These are phyloP conservation scores for Magnolia changhungtana DNA, from an alignment of 164 flowering plant genomes.

Conservation along the genomic window DNA sequence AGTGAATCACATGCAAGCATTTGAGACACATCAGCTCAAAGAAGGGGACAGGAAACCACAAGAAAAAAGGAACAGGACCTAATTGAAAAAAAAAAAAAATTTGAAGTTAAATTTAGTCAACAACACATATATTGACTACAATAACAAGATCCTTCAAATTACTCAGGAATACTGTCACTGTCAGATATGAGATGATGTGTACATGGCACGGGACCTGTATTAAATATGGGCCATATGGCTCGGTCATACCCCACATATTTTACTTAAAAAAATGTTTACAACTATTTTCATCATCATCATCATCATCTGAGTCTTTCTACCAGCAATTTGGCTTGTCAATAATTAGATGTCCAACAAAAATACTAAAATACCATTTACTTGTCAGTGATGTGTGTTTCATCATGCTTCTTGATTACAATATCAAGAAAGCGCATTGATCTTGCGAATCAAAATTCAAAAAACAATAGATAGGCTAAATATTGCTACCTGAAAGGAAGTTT, in stretches of 20 bases:
- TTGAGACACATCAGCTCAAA: background rate
- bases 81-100: background rate
- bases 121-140: background rate
- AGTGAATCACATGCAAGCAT: background rate
- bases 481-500: slow-evolving; percentile 70
- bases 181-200: background rate
- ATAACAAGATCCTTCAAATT: background rate
- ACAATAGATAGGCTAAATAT: background rate
- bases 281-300: too few species aligned
- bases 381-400: background rate
- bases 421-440: background rate
- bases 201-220: background rate
- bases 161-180: too few species aligned
- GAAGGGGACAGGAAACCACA: background rate
- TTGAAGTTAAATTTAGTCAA: background rate
- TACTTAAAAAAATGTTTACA: too few species aligned
- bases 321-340: too few species aligned
- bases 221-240: too few species aligned
- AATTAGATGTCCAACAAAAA: too few species aligned
- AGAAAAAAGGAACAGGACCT: background rate
- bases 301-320: too few species aligned
- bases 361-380: too few species aligned
- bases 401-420: background rate
- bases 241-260: too few species aligned
- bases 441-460: background rate